These are phyloP conservation scores for Rehmannia glutinosa DNA, from an alignment of 257 asterid genomes.

Conservation along the genomic window DNA sequence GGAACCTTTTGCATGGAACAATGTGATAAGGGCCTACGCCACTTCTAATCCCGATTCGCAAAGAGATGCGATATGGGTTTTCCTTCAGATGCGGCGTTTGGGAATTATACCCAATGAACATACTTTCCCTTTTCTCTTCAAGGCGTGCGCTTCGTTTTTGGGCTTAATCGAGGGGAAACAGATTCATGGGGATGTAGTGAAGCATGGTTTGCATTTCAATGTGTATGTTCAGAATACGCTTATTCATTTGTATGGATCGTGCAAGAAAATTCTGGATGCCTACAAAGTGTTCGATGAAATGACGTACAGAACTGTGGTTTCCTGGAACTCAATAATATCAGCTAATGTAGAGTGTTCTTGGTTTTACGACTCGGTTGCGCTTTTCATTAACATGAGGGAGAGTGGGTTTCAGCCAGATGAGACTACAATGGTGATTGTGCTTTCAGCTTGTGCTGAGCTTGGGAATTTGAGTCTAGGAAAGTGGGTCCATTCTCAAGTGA, in stretches of 20 bases:
- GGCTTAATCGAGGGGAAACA: conserved; percentile 56
- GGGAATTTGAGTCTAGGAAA: conserved; percentile 67
- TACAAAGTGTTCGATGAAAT: conserved; percentile 61
- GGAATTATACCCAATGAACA: conserved; percentile 48
- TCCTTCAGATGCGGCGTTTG: conserved; percentile 47
- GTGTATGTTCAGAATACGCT: conserved; percentile 65
- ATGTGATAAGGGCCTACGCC: conserved; percentile 48
- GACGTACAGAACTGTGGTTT: conserved; percentile 47
- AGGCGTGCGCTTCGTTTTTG: conserved; percentile 48
- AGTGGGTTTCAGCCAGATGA: conserved; percentile 44
- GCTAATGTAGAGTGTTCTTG: conserved; percentile 46
- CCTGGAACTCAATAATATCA: conserved; percentile 77
- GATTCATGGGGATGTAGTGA: conserved; percentile 58
- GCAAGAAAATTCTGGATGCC: conserved; percentile 47
- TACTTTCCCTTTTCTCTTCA: conserved; percentile 66
- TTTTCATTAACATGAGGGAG: conserved; percentile 44
- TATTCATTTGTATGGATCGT: conserved; percentile 52
- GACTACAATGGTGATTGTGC: conserved; percentile 70
- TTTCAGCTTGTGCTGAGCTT: conserved; percentile 56
- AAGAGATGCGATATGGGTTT: conserved; percentile 39
- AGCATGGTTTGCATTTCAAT: conserved; percentile 47
- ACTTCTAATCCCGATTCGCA: conserved; percentile 24
- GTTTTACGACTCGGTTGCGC: conserved; percentile 39
- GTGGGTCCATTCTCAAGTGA: conserved; percentile 66
- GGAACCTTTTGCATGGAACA: conserved; percentile 45